phyloP scores from a whole-genome alignment of 257 asterid genomes.

The Solanum dulcamara region DNA sequence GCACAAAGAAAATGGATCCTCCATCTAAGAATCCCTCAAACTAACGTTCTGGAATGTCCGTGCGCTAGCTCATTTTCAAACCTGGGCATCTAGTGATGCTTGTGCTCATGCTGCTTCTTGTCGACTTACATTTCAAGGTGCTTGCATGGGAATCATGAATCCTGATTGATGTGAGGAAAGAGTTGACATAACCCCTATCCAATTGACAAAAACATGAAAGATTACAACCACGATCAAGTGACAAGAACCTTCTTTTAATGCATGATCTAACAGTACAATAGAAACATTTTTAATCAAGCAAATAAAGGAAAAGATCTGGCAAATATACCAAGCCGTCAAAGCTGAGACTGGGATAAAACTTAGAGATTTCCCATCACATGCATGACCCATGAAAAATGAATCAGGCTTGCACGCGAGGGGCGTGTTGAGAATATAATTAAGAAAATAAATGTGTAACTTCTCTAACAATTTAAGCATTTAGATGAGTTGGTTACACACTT shows the following conservation, averaged over 20 bases:
- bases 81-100: background rate
- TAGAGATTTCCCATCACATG: background rate
- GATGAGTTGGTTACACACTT: background rate
- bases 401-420: background rate
- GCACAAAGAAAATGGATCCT: background rate
- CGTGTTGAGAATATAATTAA: background rate
- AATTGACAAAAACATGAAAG: background rate
- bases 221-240: background rate
- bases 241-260: background rate
- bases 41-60: background rate
- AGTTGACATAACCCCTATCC: background rate
- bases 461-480: background rate
- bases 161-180: background rate
- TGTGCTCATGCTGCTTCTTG: background rate
- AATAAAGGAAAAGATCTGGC: background rate
- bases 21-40: background rate
- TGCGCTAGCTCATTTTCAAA: background rate
- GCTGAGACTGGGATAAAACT: background rate
- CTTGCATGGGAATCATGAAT: background rate
- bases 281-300: background rate
- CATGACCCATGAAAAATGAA: background rate
- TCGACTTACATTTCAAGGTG: background rate
- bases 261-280: background rate
- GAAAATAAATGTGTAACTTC: background rate
- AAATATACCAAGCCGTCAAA: too few species aligned